A percentile compares a stretch with the other conserved stretches of the same genome.
These are phyloP conservation scores for Coriolopsis trogii DNA, from an alignment of 1,284 basidiomycete genomes.

Conservation along the genomic window DNA sequence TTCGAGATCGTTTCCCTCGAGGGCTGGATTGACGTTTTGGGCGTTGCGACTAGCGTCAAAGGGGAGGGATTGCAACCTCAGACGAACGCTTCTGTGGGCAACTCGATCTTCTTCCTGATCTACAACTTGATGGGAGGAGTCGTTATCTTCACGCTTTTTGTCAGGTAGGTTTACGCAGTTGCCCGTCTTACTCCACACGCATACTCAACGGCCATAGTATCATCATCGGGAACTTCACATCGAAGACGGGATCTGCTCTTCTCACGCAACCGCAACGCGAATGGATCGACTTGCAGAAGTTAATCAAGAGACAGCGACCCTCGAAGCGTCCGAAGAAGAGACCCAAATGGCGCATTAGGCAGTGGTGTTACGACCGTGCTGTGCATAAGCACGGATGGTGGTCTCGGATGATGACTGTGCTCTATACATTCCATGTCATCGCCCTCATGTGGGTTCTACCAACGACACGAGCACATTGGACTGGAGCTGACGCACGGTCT, in stretches of 20 bases:
- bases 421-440: constrained; percentile 87
- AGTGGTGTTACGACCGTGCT: constrained; percentile 94
- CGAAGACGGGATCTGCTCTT: constrained; percentile 82
- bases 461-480: background rate
- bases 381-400: constrained; percentile 95
- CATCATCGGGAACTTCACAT: constrained; percentile 94
- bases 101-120: constrained; percentile 91
- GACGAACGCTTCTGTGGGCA: constrained; percentile 73
- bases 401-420: constrained; percentile 80
- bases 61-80: constrained; percentile 72
- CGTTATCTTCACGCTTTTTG: constrained; percentile 87
- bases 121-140: constrained; percentile 94
- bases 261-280: constrained; percentile 90
- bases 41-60: constrained; percentile 79
- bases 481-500: background rate
- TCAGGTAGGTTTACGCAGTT: constrained; percentile 82
- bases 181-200: no score
- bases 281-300: constrained; percentile 93
- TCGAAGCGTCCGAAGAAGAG: constrained; percentile 75
- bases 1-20: constrained; percentile 97
- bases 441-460: constrained; percentile 63
- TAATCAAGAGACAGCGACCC: constrained; percentile 87
- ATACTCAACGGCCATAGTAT: constrained; percentile 54
- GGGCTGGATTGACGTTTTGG: constrained; percentile 96
- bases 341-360: constrained; percentile 59